Conservation (phyloP, 768 basidiomycete genomes). For the Tylopilus sp. region DNA sequence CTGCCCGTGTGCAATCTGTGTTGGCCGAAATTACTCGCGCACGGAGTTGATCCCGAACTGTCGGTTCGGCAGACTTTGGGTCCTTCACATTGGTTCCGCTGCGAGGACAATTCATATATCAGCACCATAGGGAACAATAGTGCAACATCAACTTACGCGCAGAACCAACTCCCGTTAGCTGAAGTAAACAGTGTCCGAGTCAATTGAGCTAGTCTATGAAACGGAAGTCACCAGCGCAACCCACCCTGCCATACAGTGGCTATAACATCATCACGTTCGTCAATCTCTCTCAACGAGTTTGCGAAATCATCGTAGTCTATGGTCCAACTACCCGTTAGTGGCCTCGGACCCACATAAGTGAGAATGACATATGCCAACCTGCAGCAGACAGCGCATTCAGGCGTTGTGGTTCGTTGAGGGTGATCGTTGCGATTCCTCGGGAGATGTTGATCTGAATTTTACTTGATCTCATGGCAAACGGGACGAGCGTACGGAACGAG, state of each 20-base stretch:
- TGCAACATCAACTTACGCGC: constrained; percentile 50
- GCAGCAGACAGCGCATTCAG: constrained; percentile 58
- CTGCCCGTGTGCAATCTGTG: constrained; percentile 63
- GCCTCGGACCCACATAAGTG: not conserved
- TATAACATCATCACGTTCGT: constrained; percentile 56
- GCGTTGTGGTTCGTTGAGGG: constrained; percentile 55
- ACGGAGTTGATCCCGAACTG: constrained; percentile 47
- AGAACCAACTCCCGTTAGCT: constrained; percentile 73
- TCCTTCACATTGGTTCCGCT: constrained; percentile 60
- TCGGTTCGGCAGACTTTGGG: constrained; percentile 11
- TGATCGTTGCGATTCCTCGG: constrained; percentile 64
- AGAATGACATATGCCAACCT: constrained; percentile 27
- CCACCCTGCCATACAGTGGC: constrained; percentile 68
- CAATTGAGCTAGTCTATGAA: not conserved
- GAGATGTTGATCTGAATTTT: constrained; percentile 47
- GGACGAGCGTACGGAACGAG: not conserved
- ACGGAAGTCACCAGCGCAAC: not conserved
- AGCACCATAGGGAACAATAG: not conserved
- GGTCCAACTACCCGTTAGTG: not conserved
- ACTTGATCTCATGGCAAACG: constrained; percentile 37
- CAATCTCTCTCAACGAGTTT: constrained; percentile 53
- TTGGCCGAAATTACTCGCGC: constrained; percentile 47
- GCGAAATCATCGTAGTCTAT: constrained; percentile 64
- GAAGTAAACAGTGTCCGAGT: not conserved
- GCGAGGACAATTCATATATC: not conserved